A percentile compares a stretch with the other conserved stretches of the same genome.
These are phyloP conservation scores for Torrubiellomyces zombiae DNA, from an alignment of 2,329 filamentous ascomycete species.

Conservation along the genomic window DNA sequence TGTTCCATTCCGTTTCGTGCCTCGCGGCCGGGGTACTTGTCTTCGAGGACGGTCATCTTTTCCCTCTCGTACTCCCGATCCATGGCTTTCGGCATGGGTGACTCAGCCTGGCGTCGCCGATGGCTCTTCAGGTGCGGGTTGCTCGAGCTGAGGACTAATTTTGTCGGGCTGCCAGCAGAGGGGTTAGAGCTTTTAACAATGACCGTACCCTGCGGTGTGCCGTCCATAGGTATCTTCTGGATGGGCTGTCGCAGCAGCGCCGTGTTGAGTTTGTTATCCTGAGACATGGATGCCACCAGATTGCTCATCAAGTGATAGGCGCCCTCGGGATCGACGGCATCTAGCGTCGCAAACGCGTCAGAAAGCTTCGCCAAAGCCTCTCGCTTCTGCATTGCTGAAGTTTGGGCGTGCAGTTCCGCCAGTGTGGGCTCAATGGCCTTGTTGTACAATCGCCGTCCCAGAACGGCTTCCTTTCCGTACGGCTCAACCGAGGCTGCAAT, in stretches of 20 bases:
- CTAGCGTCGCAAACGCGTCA: slow-evolving; percentile 70
- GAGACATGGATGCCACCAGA: slow-evolving; percentile 56
- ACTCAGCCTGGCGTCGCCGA: slow-evolving; percentile 42
- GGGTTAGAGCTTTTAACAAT: slow-evolving; percentile 36
- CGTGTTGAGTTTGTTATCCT: slow-evolving; percentile 47
- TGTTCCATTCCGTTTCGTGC: slow-evolving; percentile 71
- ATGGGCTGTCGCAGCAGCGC: slow-evolving; percentile 26
- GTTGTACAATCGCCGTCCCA: slow-evolving; percentile 67
- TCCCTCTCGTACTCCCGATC: slow-evolving; percentile 31
- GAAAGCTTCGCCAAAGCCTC: slow-evolving; percentile 71
- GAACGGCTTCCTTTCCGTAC: slow-evolving; percentile 61
- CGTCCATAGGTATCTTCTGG: slow-evolving; percentile 23
- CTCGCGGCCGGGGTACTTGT: slow-evolving; percentile 37
- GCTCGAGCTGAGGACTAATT: slow-evolving; percentile 60
- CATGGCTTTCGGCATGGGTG: slow-evolving; percentile 17
- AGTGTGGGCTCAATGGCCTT: slow-evolving; percentile 71
- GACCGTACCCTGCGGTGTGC: slow-evolving; percentile 37
- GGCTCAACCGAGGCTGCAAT: slow-evolving; percentile 31
- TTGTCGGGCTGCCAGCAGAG: slow-evolving; percentile 31
- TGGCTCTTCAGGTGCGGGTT: slow-evolving; percentile 78
- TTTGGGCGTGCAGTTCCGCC: slow-evolving; percentile 76
- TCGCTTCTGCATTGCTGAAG: slow-evolving; percentile 46
- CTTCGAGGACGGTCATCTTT: slow-evolving; percentile 29
- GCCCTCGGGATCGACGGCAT: slow-evolving; percentile 79
- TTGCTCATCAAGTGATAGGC: slow-evolving; percentile 70